Base-by-base conservation (phyloP, 2,329 filamentous ascomycete species). In the Talaromyces islandicus region DNA sequence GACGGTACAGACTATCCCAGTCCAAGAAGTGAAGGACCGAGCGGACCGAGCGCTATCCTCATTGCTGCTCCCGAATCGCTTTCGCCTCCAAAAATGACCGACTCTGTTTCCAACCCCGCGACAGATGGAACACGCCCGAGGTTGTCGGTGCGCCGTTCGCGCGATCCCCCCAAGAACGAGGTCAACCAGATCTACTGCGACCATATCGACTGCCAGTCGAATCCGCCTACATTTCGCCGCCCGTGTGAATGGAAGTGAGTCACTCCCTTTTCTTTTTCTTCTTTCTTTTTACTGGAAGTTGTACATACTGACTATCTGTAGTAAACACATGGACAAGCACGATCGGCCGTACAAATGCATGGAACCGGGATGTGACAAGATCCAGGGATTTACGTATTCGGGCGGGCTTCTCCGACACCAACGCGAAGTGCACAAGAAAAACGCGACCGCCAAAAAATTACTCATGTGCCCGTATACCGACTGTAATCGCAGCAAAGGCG, bases 241-340 rank as follows among this genome's bases (percentile, higher is more conserved):
- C 93, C 91, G 66, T 96, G 92, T 77, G 92, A 96, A 78, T 97
- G 91, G 91, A 95, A 89, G 91, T 94, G 80, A 84, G 90, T 83
- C 60, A 7, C 24, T 12, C 21, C 25, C 29, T 19, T n/a, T n/a
- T 60, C 11, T 7, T n/a, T 59, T 32, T 25, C 51, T 43, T 29
- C n/a, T n/a, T n/a, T n/a, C n/a, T n/a, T 56, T 59, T 64, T 68
- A 75, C 75, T 63, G 30, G 29, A 10, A 58, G 29, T 24, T 60
- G n/a, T 54, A n/a, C 12, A 30, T 46, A 35, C 57, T 59, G 43
- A 60, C 50, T 32, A 57, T 56, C 41, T 9, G 24, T 65, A 96
- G 91, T 72, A 97, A 97, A 78, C 93, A 97, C 73, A 97, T 97
- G 92, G 93, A 97, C 77, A 96, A 96, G 73, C 93, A 97, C 73